Evolutionary conservation across 768 basidiomycete genomes (phyloP).

Genomic region (Xanthoconium stramineum): DNA sequence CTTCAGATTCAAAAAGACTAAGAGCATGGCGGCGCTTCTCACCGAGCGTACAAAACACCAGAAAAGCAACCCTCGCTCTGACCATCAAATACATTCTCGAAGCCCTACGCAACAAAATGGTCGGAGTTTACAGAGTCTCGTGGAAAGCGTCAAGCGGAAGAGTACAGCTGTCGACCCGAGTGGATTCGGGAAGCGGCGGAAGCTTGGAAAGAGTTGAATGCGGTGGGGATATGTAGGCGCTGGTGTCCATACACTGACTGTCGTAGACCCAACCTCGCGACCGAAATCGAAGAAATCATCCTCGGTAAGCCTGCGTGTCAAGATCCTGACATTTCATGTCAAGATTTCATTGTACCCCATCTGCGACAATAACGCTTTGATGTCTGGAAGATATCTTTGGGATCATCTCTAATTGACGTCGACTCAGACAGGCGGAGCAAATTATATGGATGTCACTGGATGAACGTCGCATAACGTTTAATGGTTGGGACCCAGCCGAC

Average conservation of each 20-base stretch:
- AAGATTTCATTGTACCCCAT: too few species aligned
- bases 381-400: too few species aligned
- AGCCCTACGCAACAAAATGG: conserved; percentile 2
- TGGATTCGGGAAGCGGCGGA: conserved; percentile 40
- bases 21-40: conserved; percentile 81
- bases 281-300: too few species aligned
- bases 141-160: conserved; percentile 87
- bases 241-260: not conserved
- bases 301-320: too few species aligned
- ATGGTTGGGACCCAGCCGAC: too few species aligned
- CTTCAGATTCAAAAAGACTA: conserved; percentile 86
- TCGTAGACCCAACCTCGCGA: too few species aligned
- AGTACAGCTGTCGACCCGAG: conserved; percentile 34
- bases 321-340: too few species aligned
- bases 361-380: too few species aligned
- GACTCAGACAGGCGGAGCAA: too few species aligned
- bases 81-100: not conserved
- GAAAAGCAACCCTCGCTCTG: conserved; percentile 28
- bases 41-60: conserved; percentile 77
- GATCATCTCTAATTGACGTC: too few species aligned
- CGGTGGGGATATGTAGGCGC: not conserved
- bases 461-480: too few species aligned
- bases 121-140: conserved; percentile 58
- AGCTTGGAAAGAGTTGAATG: conserved; percentile 19
- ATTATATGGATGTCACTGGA: too few species aligned